Conservation (phyloP, 2,329 filamentous ascomycete genomes). For the Huntiella omanensis region DNA sequence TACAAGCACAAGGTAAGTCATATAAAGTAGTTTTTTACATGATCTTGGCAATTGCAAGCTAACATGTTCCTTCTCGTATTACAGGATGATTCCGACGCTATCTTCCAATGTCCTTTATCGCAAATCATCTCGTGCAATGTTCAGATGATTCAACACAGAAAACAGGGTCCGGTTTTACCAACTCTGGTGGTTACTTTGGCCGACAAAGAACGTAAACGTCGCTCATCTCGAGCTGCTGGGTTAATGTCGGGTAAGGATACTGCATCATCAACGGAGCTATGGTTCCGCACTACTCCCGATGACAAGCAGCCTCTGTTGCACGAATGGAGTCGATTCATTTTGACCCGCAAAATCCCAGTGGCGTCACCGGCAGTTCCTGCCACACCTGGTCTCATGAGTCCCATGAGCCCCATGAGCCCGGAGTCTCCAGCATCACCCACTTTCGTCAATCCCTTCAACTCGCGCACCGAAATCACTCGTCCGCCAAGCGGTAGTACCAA, state of each 20-base stretch:
- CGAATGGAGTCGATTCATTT: slow-evolving; percentile 40
- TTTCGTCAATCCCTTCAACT: slow-evolving; percentile 34
- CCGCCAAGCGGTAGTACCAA: slow-evolving; percentile 25
- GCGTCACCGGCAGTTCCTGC: background rate
- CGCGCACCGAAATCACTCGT: slow-evolving; percentile 23
- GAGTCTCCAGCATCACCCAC: slow-evolving; percentile 33
- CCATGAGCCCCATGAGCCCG: slow-evolving; percentile 13
- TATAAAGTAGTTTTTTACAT: background rate
- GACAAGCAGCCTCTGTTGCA: slow-evolving; percentile 32
- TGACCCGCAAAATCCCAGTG: slow-evolving; percentile 20
- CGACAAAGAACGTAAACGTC: slow-evolving; percentile 43
- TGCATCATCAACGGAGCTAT: slow-evolving; percentile 27
- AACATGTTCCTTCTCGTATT: background rate
- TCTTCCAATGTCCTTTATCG: slow-evolving; percentile 33
- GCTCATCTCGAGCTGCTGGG: slow-evolving; percentile 43
- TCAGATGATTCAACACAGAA: slow-evolving; percentile 40
- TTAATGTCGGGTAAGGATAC: slow-evolving; percentile 27
- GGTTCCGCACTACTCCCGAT: slow-evolving; percentile 34
- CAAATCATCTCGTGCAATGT: slow-evolving; percentile 38
- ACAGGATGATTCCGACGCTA: slow-evolving; percentile 34
- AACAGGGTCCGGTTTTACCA: slow-evolving; percentile 38
- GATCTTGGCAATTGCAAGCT: background rate
- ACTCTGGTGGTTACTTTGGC: slow-evolving; percentile 40
- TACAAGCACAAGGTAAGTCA: slow-evolving; percentile 35
- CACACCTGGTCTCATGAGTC: slow-evolving; percentile 21